Evolutionary conservation across 2,329 filamentous ascomycete species (phyloP), one percentile per base, ranked within the genome.

Genomic region (Chaetomiaceae sp.): DNA sequence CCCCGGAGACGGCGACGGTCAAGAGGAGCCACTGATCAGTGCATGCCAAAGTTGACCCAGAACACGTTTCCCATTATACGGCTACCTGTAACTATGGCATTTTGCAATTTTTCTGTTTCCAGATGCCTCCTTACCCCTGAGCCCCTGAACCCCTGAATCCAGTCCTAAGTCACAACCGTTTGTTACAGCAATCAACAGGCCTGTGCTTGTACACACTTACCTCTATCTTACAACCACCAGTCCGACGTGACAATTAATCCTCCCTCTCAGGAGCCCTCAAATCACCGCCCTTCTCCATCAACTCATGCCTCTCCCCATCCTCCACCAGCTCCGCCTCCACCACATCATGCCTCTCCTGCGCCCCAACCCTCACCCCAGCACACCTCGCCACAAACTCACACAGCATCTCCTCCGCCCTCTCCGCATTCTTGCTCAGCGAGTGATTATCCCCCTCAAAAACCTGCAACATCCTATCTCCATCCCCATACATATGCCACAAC

Each of bases 381-480:
- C 68, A 69, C 37, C 55, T 62, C 17, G 66, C 62, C 5, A 70
- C 64, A 55, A 75, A 75, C 7, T 66, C 63, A 9, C 72, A 67
- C 17, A 75, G 62, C 63, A 72, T 60, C 39, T 58, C 64, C 60
- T 75, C 72, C 1, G 66, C 72, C 53, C 66, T 57, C 29, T 58
- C 51, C 37, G 69, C 68, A 55, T 72, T 70, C 25, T 51, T 47
- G n/a, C 64, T 71, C 47, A 75, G 60, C 12, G 69, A 68, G 63
- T 76, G 72, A 58, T 74, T 69, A 54, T 75, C 72, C 0, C 66
- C 65, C 6, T 70, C 64, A 59, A 73, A 75, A 2, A 74, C 55
- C 54, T 69, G 66, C 57, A 74, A 39, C 55, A 64, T 61, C 31
- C 68, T 58, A 15, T 66, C 53, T 2, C 59, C 54, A 1, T 45